phyloP scores from a whole-genome alignment of 1,139 yeast genomes.

The Hyphopichia burtonii region DNA sequence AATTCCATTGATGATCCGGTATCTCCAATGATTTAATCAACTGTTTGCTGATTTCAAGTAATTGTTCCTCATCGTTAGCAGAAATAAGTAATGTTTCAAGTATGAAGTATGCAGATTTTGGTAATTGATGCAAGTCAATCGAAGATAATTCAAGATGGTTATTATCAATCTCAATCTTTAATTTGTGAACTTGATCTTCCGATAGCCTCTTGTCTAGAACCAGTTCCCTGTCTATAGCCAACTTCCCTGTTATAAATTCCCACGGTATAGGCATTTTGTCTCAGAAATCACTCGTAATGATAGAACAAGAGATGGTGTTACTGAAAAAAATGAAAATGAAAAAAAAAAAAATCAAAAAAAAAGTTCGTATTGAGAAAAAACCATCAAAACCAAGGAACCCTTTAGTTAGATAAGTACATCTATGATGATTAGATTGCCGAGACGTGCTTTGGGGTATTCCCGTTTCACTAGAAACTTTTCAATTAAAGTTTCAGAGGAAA shows the following conservation, averaged over 20 bases:
- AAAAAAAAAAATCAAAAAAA: neutral
- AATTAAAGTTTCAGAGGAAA: slow-evolving; percentile 49
- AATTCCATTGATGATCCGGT: slow-evolving; percentile 8
- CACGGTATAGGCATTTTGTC: neutral
- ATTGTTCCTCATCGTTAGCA: neutral
- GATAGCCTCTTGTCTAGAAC: neutral
- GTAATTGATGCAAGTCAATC: too few species aligned
- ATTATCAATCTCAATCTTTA: neutral
- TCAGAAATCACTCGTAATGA: too few species aligned
- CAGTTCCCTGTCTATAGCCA: neutral
- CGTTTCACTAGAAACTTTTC: neutral
- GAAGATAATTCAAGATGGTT: neutral
- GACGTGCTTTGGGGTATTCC: neutral
- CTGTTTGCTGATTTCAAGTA: neutral
- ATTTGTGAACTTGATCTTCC: neutral
- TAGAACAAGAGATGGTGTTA: neutral
- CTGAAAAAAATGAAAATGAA: neutral
- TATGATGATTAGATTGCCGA: neutral
- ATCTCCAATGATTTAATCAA: slow-evolving; percentile 4
- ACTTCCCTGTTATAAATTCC: neutral
- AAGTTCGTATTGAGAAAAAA: too few species aligned
- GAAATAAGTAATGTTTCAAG: slow-evolving; percentile 6
- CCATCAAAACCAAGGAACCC: too few species aligned
- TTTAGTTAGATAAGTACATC: too few species aligned
- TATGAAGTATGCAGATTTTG: slow-evolving; percentile 2